A percentile compares a stretch with the other conserved stretches of the same genome.
Conservation (phyloP, 2,329 filamentous ascomycete species). For the Rugonectria rugulosa region DNA sequence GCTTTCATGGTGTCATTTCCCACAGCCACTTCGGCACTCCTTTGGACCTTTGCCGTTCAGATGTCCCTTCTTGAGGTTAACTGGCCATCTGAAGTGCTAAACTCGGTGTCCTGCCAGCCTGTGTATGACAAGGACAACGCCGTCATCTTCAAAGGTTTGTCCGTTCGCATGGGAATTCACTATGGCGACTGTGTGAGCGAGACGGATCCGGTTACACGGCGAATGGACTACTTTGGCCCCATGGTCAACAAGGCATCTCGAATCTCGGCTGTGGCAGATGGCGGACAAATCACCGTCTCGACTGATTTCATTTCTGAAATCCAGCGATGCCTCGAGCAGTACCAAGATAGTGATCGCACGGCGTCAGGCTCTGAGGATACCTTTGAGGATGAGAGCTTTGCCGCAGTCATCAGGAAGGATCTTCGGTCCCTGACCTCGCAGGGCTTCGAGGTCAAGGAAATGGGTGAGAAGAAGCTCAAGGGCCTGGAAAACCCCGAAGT, state of each 20-base stretch:
- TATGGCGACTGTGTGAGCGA: slow-evolving; percentile 96
- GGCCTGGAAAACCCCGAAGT: slow-evolving; percentile 97
- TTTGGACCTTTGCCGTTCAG: slow-evolving; percentile 98
- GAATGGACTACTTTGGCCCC: slow-evolving; percentile 99
- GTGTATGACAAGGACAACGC: slow-evolving; percentile 84
- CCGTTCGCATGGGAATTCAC: slow-evolving; percentile 97
- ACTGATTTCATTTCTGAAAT: slow-evolving; percentile 98
- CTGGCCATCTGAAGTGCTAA: slow-evolving; percentile 93
- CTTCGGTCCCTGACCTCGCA: slow-evolving; percentile 86
- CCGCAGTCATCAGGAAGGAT: slow-evolving; percentile 84
- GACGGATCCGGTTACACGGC: slow-evolving; percentile 91
- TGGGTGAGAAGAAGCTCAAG: slow-evolving; percentile 94
- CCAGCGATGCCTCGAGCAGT: slow-evolving; percentile 86
- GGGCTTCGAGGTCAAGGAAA: slow-evolving; percentile 96
- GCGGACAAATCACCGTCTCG: slow-evolving; percentile 95
- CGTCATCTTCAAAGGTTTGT: slow-evolving; percentile 91
- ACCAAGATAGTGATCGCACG: slow-evolving; percentile 81
- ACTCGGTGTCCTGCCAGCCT: slow-evolving; percentile 84
- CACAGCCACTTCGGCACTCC: slow-evolving; percentile 89
- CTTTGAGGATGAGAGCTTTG: slow-evolving; percentile 77
- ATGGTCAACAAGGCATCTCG: slow-evolving; percentile 98
- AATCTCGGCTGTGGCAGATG: slow-evolving; percentile 93
- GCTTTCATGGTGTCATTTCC: slow-evolving; percentile 99
- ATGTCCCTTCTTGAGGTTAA: slow-evolving; percentile 84
- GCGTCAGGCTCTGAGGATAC: slow-evolving; percentile 72